Conservation (phyloP, 2,329 filamentous ascomycete genomes). For the Piedraia hortae region DNA sequence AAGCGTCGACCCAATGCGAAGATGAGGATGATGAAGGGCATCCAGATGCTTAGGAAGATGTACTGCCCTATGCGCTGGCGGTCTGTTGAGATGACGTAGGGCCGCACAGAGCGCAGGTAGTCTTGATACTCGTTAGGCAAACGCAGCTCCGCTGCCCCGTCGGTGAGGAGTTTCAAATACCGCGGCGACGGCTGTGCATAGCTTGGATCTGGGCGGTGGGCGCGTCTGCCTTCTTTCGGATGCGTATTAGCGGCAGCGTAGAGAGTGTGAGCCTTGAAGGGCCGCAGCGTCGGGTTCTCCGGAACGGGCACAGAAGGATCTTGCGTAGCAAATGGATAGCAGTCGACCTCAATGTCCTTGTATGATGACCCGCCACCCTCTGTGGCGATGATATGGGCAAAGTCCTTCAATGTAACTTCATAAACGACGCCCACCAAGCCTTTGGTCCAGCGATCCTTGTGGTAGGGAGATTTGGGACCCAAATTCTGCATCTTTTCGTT, state of each 20-base stretch:
- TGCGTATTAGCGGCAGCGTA: slow-evolving; percentile 30
- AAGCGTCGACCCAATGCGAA: slow-evolving; percentile 24
- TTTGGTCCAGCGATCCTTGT: slow-evolving; percentile 27
- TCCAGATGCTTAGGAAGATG: slow-evolving; percentile 32
- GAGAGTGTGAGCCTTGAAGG: slow-evolving; percentile 67
- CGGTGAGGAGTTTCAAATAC: slow-evolving; percentile 54
- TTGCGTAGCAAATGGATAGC: slow-evolving; percentile 35
- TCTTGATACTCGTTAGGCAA: slow-evolving; percentile 51
- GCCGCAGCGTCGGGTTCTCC: slow-evolving; percentile 28
- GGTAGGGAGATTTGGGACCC: slow-evolving; percentile 9
- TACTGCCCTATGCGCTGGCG: slow-evolving; percentile 38
- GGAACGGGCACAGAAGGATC: slow-evolving; percentile 30
- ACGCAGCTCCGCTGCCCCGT: slow-evolving; percentile 54
- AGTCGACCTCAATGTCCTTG: slow-evolving; percentile 54
- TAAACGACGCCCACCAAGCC: slow-evolving; percentile 84
- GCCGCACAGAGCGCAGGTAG: slow-evolving; percentile 40
- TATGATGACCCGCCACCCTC: slow-evolving; percentile 77
- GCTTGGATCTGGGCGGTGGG: slow-evolving; percentile 33
- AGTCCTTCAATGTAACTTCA: slow-evolving; percentile 66
- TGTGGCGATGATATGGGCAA: slow-evolving; percentile 60
- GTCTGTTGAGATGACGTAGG: slow-evolving; percentile 40
- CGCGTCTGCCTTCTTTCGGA: slow-evolving; percentile 14
- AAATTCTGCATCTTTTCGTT: slow-evolving; percentile 5
- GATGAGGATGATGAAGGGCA: slow-evolving; percentile 28
- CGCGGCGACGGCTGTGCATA: slow-evolving; percentile 64